Evolutionary conservation across 495 filamentous ascomycete species (phyloP), one percentile per base, ranked within the genome.

Genomic region (Neurospora sp.): DNA sequence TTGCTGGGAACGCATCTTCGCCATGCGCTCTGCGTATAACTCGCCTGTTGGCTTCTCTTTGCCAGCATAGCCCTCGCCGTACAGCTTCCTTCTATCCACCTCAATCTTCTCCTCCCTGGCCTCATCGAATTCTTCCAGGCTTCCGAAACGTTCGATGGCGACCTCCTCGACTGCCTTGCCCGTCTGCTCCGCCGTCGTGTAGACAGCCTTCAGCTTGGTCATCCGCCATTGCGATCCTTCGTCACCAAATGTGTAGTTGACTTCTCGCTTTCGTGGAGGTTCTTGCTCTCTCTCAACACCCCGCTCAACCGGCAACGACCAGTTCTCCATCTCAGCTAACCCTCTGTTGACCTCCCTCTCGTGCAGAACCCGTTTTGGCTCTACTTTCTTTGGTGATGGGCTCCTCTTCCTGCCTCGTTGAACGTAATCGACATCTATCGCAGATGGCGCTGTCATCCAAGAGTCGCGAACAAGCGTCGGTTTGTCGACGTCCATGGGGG

Each of bases 81-180:
- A 99, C 59, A 89, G 88, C 71, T 90, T 88, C 71, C 94, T 88
- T 42, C 96, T 87, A 46, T 96, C 96, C 71, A 99, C 72, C 78
- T 99, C 96, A n/a, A 88, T 89, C 83, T 97, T 92, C 78, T 99
- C 96, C 79, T 99, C 96, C 71, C 96, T 87, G 4, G 94, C 95
- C 77, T 97, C 93, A 78, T 99, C 96, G 79, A 97, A 98, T 4
- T 91, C 90, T 35, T 90, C 88, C 27, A 99, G 81, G 76, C 89
- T 89, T 14, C 95, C 96, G 79, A 91, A 97, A 70, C 92, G 85
- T 76, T 96, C 91, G 37, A 91, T 74, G 1, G 96, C 96, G 71
- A 97, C 83, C 38, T 94, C 92, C 37, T 98, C 94, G 20, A 96
- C 84, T 8, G 88, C 46, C 70, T 85, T 86, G 4, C 90, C 90